A percentile compares a stretch with the other conserved stretches of the same genome.
phyloP scores from a whole-genome alignment of 1,284 basidiomycete species.

The Ustilago hordei region DNA sequence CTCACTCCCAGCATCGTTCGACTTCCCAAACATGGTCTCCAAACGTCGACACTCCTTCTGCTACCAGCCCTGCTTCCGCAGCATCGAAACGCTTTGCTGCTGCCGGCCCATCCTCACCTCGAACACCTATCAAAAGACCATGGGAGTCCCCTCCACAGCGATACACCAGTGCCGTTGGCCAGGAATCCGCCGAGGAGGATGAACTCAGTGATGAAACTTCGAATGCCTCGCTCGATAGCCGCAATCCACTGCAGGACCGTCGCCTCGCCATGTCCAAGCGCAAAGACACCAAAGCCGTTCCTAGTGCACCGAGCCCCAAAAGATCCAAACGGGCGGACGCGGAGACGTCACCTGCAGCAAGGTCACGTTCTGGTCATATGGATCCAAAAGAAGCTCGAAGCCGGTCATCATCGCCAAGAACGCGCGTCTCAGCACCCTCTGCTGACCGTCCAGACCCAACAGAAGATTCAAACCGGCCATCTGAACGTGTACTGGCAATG shows the following conservation, averaged over 20 bases:
- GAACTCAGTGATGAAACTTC: constrained; percentile 34
- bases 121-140: constrained; percentile 15
- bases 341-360: not conserved
- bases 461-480: not conserved
- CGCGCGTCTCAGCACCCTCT: not conserved
- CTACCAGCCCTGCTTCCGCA: not conserved
- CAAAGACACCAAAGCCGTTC: constrained; percentile 6
- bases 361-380: not conserved
- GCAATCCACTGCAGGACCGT: constrained; percentile 1
- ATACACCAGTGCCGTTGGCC: not conserved
- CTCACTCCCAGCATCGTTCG: not conserved
- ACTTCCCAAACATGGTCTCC: constrained; percentile 4
- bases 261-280: constrained; percentile 13
- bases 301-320: constrained; percentile 16
- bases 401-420: constrained; percentile 21
- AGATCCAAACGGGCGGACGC: constrained; percentile 11
- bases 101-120: constrained; percentile 13
- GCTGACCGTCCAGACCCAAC: not conserved
- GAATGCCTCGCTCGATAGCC: not conserved
- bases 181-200: constrained; percentile 34
- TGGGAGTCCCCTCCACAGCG: constrained; percentile 13
- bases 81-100: constrained; percentile 11
- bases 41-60: not conserved
- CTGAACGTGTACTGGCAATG: constrained; percentile 18
- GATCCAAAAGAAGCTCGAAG: not conserved